Evolutionary conservation across 495 filamentous ascomycete species (phyloP).

Genomic region (Aspergillus egyptiacus): DNA sequence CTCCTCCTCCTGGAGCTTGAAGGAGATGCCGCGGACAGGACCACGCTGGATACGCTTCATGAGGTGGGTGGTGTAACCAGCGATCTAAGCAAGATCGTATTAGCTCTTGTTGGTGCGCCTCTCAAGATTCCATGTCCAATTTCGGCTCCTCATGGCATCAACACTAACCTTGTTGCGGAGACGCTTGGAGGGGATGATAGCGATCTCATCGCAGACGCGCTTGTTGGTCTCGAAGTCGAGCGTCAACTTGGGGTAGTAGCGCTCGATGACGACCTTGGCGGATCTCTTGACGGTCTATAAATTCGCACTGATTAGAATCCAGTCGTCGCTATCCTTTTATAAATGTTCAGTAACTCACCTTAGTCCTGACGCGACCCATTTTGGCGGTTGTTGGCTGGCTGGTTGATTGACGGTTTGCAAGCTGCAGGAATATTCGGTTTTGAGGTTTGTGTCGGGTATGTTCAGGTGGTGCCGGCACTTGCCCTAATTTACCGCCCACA

Average conservation of each 20-base stretch:
- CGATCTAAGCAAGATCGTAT: too few relatives aligned
- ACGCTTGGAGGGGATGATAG: constrained; percentile 97
- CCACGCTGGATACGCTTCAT: constrained; percentile 99
- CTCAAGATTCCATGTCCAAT: too few relatives aligned
- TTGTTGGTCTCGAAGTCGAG: constrained; percentile 99
- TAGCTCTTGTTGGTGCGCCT: too few relatives aligned
- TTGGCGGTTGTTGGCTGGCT: constrained; percentile 54
- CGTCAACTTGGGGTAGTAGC: constrained; percentile 96
- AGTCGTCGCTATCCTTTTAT: too few relatives aligned
- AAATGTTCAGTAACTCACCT: constrained; percentile 37
- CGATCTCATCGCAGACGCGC: constrained; percentile 99
- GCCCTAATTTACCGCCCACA: constrained; percentile 15
- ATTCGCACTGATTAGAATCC: background rate
- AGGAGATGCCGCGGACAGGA: constrained; percentile 98
- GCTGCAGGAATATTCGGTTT: constrained; percentile 32
- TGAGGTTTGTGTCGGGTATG: constrained; percentile 12
- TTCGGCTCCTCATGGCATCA: too few relatives aligned
- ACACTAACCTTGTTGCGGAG: constrained; percentile 87
- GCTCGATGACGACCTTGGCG: constrained; percentile 99
- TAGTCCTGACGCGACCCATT: constrained; percentile 96
- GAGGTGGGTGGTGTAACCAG: constrained; percentile 83
- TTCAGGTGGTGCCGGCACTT: constrained; percentile 7
- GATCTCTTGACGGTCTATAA: constrained; percentile 95
- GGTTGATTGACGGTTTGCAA: constrained; percentile 21
- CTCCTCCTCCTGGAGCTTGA: constrained; percentile 99